These are phyloP conservation scores for Zygotorulaspora sp. DNA, from an alignment of 805 yeast species.

Conservation along the genomic window DNA sequence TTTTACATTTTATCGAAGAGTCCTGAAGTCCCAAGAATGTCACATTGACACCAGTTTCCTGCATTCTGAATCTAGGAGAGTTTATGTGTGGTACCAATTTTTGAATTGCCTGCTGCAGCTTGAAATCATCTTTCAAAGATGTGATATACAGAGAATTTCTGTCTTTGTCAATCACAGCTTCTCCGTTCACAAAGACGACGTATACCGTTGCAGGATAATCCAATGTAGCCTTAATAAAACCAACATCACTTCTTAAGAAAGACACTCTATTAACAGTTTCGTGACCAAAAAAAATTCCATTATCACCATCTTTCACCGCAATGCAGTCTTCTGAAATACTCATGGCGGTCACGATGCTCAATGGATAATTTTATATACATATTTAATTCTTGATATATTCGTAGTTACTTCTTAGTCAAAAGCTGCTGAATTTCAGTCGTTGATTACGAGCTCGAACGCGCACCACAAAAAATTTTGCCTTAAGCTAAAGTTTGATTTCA, in stretches of 20 bases:
- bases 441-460: background rate
- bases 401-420: too few relatives aligned
- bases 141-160: constrained; percentile 12
- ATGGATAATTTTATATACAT: too few relatives aligned
- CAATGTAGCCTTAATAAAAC: constrained; percentile 43
- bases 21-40: constrained; percentile 25
- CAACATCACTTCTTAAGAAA: constrained; percentile 48
- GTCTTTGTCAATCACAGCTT: constrained; percentile 23
- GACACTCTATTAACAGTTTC: constrained; percentile 53
- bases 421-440: too few relatives aligned
- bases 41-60: constrained; percentile 19
- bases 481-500: too few relatives aligned
- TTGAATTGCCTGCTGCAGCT: constrained; percentile 6
- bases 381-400: too few relatives aligned
- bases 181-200: constrained; percentile 34
- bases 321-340: background rate
- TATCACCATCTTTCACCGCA: constrained; percentile 4
- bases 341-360: too few relatives aligned
- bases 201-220: constrained; percentile 43
- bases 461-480: constrained; percentile 4
- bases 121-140: constrained; percentile 6
- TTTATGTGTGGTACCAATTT: constrained; percentile 11
- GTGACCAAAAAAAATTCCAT: constrained; percentile 39
- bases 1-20: background rate
- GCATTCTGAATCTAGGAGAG: constrained; percentile 15